These are phyloP conservation scores for Mercurialis annua DNA, from an alignment of 345 rosid species.

Conservation along the genomic window DNA sequence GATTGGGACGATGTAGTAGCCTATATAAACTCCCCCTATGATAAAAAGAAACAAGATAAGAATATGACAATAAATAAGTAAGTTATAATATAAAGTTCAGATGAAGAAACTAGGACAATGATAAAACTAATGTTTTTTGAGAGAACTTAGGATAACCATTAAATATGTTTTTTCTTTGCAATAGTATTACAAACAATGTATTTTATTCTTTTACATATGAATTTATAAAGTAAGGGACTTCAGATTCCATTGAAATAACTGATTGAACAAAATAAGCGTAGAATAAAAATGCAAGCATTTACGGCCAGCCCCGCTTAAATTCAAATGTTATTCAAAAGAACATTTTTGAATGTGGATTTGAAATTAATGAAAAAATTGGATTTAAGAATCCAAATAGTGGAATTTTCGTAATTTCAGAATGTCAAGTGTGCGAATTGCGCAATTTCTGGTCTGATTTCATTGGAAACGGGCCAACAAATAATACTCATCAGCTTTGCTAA, in stretches of 20 bases:
- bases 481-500: too few species aligned
- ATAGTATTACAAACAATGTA: background rate
- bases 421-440: too few species aligned
- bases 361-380: too few species aligned
- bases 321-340: background rate
- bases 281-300: background rate
- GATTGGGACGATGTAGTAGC: conserved; percentile 76
- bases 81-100: background rate
- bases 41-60: background rate
- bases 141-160: too few species aligned
- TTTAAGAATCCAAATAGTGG: too few species aligned
- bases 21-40: conserved; percentile 94
- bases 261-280: background rate
- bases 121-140: too few species aligned
- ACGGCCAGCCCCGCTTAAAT: background rate
- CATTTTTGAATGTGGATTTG: too few species aligned
- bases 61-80: conserved; percentile 5
- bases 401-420: too few species aligned
- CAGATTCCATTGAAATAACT: background rate
- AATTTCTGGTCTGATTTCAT: too few species aligned
- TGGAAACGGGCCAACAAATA: too few species aligned
- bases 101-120: conserved; percentile 10
- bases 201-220: background rate
- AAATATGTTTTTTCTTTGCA: background rate
- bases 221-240: background rate